Evolutionary conservation across 2,329 filamentous ascomycete genomes (phyloP).

Genomic region (Talaromyces atroroseus): DNA sequence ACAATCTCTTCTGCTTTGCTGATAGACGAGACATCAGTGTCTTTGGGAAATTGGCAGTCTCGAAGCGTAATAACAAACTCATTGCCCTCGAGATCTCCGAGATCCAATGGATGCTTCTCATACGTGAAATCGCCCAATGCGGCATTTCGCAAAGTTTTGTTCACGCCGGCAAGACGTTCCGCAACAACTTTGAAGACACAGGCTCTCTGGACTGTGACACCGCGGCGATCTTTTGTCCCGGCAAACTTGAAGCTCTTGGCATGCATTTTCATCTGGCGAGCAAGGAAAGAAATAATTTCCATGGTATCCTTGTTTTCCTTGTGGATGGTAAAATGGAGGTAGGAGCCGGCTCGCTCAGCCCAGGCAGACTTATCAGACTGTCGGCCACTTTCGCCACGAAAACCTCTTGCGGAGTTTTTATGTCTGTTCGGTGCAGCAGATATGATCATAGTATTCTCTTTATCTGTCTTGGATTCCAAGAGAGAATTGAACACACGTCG

Average conservation of each 20-base stretch:
- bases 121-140: constrained; percentile 77
- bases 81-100: constrained; percentile 83
- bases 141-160: constrained; percentile 55
- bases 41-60: constrained; percentile 63
- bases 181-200: constrained; percentile 59
- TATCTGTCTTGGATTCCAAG: constrained; percentile 71
- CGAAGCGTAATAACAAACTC: constrained; percentile 90
- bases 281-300: constrained; percentile 75
- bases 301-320: constrained; percentile 98
- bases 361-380: constrained; percentile 49
- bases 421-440: constrained; percentile 39
- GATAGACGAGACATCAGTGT: constrained; percentile 37
- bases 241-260: constrained; percentile 71
- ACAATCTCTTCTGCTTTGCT: constrained; percentile 42
- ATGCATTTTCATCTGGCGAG: constrained; percentile 64
- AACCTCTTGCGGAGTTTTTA: constrained; percentile 27
- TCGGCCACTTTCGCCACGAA: constrained; percentile 25
- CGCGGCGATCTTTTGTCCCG: constrained; percentile 85
- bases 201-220: constrained; percentile 77
- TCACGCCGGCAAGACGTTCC: constrained; percentile 60
- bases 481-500: constrained; percentile 74
- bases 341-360: constrained; percentile 68
- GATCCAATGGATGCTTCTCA: constrained; percentile 62
- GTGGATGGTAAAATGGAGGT: constrained; percentile 85
- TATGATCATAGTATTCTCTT: constrained; percentile 62